Evolutionary conservation across 2,329 filamentous ascomycete genomes (phyloP), one percentile per base, ranked within the genome.

Genomic region (Trichophyton benhamiae): DNA sequence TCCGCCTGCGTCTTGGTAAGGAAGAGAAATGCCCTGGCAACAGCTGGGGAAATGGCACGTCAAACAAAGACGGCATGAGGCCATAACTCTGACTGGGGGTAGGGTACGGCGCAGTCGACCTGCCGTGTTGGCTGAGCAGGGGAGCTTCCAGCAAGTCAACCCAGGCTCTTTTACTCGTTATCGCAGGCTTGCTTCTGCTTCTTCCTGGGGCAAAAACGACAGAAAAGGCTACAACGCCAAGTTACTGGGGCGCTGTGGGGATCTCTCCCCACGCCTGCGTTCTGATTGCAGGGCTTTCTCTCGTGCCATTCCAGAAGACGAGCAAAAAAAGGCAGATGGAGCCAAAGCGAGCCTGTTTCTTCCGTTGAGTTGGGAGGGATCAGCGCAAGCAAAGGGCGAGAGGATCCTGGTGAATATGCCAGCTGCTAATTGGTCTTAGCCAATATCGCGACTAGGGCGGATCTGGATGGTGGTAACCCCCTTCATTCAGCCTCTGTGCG

Each of bases 351-450:
- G 11, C 7, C 17, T n/a, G 52, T 52, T 52, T 48, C 44, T 48
- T 52, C 46, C 46, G 8, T 17, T 33, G 30, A 55, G 52, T 55
- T 55, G 52, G 52, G 52, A 46, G 41, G 58, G 3, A 97, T 99
- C 67, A 97, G 99, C 82, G 99, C 99, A 75, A 96, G 99, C 70
- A 99, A 99, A 72, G 94, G 99, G 80, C 99, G 99, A 71, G 94
- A 94, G 49, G 99, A 94, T 46, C 94, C 94, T 15, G 99, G 94
- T 74, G 94, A 97, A 73, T 94, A 99, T 20, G 25, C 52, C 8
- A n/a, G 52, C 52, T 17, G 52, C 30, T 36, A 55, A 55, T 55
- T 55, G 52, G 52, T 27, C 52, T 52, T 52, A 30, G 52, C 30
- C 52, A 55, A 36, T 33, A 33, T 55, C 52, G 52, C 52, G 27